phyloP scores from a whole-genome alignment of 202 grass and related monocot species.

The Miscanthus sacchariflorus region DNA sequence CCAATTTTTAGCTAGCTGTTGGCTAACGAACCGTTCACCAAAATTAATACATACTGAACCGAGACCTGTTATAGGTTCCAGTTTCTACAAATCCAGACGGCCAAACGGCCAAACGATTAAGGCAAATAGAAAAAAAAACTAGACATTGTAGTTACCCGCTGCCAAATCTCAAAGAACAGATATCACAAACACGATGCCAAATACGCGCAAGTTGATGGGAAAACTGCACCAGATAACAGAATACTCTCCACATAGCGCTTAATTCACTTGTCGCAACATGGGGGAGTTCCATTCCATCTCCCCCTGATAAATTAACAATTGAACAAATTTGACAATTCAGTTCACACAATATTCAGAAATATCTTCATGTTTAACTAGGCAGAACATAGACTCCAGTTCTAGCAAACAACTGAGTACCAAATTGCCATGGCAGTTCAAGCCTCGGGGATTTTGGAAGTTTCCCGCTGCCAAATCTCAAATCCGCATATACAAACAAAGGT shows the following conservation, averaged over 20 bases:
- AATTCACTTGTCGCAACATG: neutral
- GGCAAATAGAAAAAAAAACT: too few species aligned
- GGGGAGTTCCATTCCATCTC: neutral
- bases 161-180: neutral
- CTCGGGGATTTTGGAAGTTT: neutral
- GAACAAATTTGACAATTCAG: neutral
- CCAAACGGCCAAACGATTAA: neutral
- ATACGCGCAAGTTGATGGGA: neutral
- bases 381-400: neutral
- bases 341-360: neutral
- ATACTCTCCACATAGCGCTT: neutral
- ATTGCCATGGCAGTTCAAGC: neutral
- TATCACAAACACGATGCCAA: too few species aligned
- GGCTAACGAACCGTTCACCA: neutral
- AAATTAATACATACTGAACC: neutral
- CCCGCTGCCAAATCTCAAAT: slow-evolving; percentile 1
- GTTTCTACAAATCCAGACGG: neutral
- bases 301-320: neutral
- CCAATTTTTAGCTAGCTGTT: too few species aligned
- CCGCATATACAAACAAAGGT: neutral
- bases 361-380: neutral
- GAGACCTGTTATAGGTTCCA: neutral
- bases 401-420: slow-evolving; percentile 8
- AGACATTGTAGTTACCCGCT: neutral
- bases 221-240: neutral